phyloP scores from a whole-genome alignment of 2,329 filamentous ascomycete genomes.

The Trichophyton mentagrophytes region DNA sequence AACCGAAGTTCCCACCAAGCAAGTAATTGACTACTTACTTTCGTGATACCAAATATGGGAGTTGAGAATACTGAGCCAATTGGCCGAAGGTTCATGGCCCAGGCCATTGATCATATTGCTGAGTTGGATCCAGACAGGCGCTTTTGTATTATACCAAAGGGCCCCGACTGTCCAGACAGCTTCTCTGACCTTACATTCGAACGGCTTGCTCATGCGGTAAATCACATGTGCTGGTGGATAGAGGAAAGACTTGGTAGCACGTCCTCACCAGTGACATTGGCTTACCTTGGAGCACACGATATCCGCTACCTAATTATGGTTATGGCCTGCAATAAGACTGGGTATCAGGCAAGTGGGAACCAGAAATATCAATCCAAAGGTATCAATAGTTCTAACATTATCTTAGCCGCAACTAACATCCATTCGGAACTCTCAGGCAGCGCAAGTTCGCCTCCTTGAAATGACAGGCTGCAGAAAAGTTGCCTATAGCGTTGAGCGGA shows the following conservation, averaged over 20 bases:
- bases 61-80: not conserved
- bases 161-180: not conserved
- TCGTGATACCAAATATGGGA: not conserved
- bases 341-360: constrained; percentile 9
- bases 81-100: not conserved
- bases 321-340: constrained; percentile 13
- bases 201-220: constrained; percentile 12
- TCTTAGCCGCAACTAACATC: constrained; percentile 22
- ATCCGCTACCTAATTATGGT: constrained; percentile 14
- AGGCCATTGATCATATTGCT: not conserved
- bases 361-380: not conserved
- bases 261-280: constrained; percentile 9
- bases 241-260: constrained; percentile 13
- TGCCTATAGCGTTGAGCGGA: not conserved
- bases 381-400: not conserved
- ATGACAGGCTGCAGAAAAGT: not conserved
- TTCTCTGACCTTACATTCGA: not conserved
- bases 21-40: not conserved
- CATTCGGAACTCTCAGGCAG: constrained; percentile 12
- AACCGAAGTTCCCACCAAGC: not conserved
- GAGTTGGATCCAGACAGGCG: not conserved
- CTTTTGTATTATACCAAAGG: not conserved
- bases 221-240: constrained; percentile 18
- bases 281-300: constrained; percentile 16
- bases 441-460: constrained; percentile 6